Percentiles rank a stretch among this genome's conserved stretches.
Conservation (phyloP, 108 stramenopile species). For the Asterionellopsis glacialis region DNA sequence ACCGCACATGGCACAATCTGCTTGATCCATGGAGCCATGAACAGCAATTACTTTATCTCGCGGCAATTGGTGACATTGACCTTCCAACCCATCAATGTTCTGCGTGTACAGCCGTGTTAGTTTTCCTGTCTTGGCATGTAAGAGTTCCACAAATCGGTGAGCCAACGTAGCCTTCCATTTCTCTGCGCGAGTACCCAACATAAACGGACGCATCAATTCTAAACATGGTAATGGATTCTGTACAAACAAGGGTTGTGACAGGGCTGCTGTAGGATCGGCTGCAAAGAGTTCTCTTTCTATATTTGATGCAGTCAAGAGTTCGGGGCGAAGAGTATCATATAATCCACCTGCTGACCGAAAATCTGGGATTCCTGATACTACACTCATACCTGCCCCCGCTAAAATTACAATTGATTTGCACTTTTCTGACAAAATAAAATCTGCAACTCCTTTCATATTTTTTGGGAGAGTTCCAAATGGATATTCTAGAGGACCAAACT, state of each 20-base stretch:
- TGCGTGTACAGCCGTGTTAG: slow-evolving; percentile 70
- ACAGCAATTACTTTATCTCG: slow-evolving; percentile 66
- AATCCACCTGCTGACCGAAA: slow-evolving; percentile 75
- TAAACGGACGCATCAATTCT: slow-evolving; percentile 79
- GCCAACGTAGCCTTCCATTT: slow-evolving; percentile 77
- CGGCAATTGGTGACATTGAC: slow-evolving; percentile 58
- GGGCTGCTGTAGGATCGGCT: slow-evolving; percentile 49
- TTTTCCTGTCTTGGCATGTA: slow-evolving; percentile 60
- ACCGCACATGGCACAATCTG: slow-evolving; percentile 74
- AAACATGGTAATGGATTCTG: slow-evolving; percentile 81
- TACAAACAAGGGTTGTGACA: slow-evolving; percentile 71
- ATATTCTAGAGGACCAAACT: slow-evolving; percentile 19
- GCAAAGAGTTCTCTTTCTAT: slow-evolving; percentile 37
- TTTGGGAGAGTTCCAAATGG: slow-evolving; percentile 33
- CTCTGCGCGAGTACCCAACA: slow-evolving; percentile 60
- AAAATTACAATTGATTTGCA: slow-evolving; percentile 69
- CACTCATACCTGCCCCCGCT: slow-evolving; percentile 78
- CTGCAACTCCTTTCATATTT: slow-evolving; percentile 33
- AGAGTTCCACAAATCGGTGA: slow-evolving; percentile 81
- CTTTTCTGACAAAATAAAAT: slow-evolving; percentile 40
- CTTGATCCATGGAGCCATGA: slow-evolving; percentile 83
- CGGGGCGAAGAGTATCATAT: slow-evolving; percentile 50
- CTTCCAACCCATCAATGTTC: slow-evolving; percentile 82
- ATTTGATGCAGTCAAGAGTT: slow-evolving; percentile 44
- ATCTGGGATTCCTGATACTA: slow-evolving; percentile 81